Percentiles rank a stretch among this genome's conserved stretches.
phyloP scores from a whole-genome alignment of 306 rosid species.

The Spatholobus suberectus region DNA sequence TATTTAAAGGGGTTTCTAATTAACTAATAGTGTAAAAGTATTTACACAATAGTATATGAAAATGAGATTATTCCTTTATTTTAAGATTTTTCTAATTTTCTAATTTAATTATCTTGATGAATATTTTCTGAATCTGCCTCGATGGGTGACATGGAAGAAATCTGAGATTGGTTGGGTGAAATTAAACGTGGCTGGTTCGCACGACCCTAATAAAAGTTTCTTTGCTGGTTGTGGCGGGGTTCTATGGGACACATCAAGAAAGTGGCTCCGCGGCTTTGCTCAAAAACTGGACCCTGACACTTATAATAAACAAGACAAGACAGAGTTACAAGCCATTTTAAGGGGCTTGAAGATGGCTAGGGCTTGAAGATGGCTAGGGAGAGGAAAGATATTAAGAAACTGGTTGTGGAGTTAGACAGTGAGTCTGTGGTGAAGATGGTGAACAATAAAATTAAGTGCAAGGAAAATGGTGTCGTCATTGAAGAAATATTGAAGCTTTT shows the following conservation, averaged over 20 bases:
- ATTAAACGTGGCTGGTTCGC: background rate
- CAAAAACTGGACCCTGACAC: background rate
- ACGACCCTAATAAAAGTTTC: background rate
- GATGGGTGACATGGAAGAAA: background rate
- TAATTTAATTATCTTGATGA: too few species aligned
- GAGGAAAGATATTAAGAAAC: background rate
- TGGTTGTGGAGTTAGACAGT: background rate
- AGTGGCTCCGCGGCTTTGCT: background rate
- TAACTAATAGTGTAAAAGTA: too few species aligned
- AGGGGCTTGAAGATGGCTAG: too few species aligned
- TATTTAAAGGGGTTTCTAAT: too few species aligned
- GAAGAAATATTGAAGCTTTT: background rate
- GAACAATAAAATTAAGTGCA: too few species aligned
- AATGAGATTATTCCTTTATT: too few species aligned
- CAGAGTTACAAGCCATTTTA: background rate
- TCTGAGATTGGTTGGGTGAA: background rate
- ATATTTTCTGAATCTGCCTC: too few species aligned
- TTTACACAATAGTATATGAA: too few species aligned
- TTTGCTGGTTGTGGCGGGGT: slow-evolving; percentile 15
- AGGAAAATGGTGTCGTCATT: background rate
- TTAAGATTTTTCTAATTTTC: too few species aligned
- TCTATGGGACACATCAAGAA: background rate
- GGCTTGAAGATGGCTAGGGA: background rate
- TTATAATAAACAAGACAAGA: background rate
- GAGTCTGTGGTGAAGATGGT: background rate